These are phyloP conservation scores for Penicillium nucicola DNA, from an alignment of 495 filamentous ascomycete species.

Conservation along the genomic window DNA sequence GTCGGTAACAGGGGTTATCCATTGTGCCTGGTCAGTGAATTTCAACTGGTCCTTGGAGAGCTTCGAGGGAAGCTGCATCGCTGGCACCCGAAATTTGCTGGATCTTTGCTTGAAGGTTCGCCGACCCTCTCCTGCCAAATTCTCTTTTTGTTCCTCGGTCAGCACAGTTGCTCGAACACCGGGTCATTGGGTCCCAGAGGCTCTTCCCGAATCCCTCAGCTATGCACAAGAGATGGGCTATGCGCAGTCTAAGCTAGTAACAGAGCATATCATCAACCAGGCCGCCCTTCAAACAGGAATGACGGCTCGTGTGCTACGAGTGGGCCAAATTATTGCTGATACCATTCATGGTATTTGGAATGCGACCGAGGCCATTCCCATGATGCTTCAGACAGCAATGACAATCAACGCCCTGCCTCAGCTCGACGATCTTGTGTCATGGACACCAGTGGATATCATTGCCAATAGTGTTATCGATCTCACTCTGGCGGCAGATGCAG, in stretches of 20 bases:
- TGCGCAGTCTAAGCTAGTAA: slow-evolving; percentile 60
- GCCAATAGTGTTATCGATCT: slow-evolving; percentile 38
- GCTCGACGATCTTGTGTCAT: slow-evolving; percentile 49
- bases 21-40: slow-evolving; percentile 72
- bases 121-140: slow-evolving; percentile 26
- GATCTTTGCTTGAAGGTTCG: slow-evolving; percentile 44
- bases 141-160: slow-evolving; percentile 62
- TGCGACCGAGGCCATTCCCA: slow-evolving; percentile 58
- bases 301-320: slow-evolving; percentile 41
- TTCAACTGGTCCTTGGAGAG: slow-evolving; percentile 60
- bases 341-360: slow-evolving; percentile 58
- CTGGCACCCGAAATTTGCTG: slow-evolving; percentile 53
- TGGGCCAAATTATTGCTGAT: slow-evolving; percentile 60
- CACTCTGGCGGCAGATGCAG: slow-evolving; percentile 12
- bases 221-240: slow-evolving; percentile 57
- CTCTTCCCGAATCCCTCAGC: slow-evolving; percentile 41
- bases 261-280: slow-evolving; percentile 47
- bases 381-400: slow-evolving; percentile 50
- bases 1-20: slow-evolving; percentile 50
- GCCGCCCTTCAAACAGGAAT: slow-evolving; percentile 33
- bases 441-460: slow-evolving; percentile 60
- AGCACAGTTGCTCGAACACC: slow-evolving; percentile 42
- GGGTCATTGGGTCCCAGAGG: slow-evolving; percentile 41
- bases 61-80: slow-evolving; percentile 56
- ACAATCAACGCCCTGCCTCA: slow-evolving; percentile 50